These are phyloP conservation scores for Yamadazyma buinensis DNA, from an alignment of 1,139 yeast genomes.

Conservation along the genomic window DNA sequence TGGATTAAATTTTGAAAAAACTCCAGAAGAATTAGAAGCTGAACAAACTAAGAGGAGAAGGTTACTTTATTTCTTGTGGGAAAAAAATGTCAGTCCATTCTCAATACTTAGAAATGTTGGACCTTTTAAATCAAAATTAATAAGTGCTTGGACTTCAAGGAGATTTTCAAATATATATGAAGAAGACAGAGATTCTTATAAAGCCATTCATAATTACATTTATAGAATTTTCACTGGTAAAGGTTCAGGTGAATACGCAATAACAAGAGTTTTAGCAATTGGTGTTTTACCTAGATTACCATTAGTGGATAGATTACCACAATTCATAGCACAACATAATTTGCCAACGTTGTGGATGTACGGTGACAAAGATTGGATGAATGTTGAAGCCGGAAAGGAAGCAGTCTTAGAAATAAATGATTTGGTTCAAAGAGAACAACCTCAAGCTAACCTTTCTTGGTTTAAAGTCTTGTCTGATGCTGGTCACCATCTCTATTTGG, in stretches of 20 bases:
- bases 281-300: slow-evolving; percentile 44
- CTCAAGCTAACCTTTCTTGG: slow-evolving; percentile 20
- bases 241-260: slow-evolving; percentile 47
- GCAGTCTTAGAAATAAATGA: slow-evolving; percentile 37
- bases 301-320: slow-evolving; percentile 41
- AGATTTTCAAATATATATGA: slow-evolving; percentile 35
- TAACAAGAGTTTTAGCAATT: slow-evolving; percentile 37
- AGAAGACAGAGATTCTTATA: slow-evolving; percentile 28
- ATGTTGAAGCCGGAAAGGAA: slow-evolving; percentile 40
- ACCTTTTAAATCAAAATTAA: slow-evolving; percentile 33
- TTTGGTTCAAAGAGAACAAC: slow-evolving; percentile 12
- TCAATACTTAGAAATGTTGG: slow-evolving; percentile 33
- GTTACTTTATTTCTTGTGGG: slow-evolving; percentile 32
- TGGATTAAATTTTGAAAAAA: slow-evolving; percentile 4
- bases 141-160: slow-evolving; percentile 41
- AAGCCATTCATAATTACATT: slow-evolving; percentile 38
- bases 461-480: slow-evolving; percentile 51
- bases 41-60: slow-evolving; percentile 18
- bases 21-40: slow-evolving; percentile 10
- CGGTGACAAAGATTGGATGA: slow-evolving; percentile 51
- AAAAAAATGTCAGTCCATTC: slow-evolving; percentile 36
- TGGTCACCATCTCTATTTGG: slow-evolving; percentile 79
- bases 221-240: slow-evolving; percentile 37
- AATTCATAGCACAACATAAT: slow-evolving; percentile 30
- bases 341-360: slow-evolving; percentile 45